phyloP scores from a whole-genome alignment of 2,329 filamentous ascomycete genomes.

The Penicillium janthinellum region DNA sequence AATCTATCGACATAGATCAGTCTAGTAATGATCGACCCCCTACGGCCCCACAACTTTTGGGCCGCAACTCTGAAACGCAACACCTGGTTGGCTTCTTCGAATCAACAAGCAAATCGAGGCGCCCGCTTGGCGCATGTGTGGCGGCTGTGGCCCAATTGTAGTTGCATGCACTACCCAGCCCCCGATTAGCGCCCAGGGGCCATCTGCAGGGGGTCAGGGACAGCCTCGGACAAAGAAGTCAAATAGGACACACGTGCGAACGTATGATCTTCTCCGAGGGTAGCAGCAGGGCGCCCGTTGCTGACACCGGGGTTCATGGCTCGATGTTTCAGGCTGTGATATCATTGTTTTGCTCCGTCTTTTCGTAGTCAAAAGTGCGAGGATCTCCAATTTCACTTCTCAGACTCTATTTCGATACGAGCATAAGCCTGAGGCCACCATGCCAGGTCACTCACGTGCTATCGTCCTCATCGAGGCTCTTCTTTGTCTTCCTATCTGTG shows the following conservation, averaged over 20 bases:
- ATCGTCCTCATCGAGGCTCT: too few species aligned
- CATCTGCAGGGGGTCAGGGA: background rate
- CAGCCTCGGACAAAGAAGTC: background rate
- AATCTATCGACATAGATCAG: background rate
- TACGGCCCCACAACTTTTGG: background rate
- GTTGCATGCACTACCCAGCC: background rate
- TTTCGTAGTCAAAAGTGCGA: background rate
- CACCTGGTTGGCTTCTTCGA: background rate
- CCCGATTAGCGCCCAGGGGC: background rate
- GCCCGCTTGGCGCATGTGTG: slow-evolving; percentile 2
- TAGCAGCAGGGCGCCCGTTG: background rate
- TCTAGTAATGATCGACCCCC: background rate
- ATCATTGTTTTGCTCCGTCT: background rate
- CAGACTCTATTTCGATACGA: background rate
- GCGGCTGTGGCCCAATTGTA: background rate
- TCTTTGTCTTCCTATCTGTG: too few species aligned
- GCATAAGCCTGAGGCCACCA: background rate
- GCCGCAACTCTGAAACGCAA: background rate
- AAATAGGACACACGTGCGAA: background rate
- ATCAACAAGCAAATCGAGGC: background rate
- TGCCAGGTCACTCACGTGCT: too few species aligned
- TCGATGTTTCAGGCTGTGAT: background rate
- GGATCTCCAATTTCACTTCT: background rate
- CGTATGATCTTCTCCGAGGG: background rate
- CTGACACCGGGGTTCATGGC: background rate